Evolutionary conservation across 495 filamentous ascomycete genomes (phyloP), one percentile per base, ranked within the genome.

Genomic region (Neurospora pannonica): DNA sequence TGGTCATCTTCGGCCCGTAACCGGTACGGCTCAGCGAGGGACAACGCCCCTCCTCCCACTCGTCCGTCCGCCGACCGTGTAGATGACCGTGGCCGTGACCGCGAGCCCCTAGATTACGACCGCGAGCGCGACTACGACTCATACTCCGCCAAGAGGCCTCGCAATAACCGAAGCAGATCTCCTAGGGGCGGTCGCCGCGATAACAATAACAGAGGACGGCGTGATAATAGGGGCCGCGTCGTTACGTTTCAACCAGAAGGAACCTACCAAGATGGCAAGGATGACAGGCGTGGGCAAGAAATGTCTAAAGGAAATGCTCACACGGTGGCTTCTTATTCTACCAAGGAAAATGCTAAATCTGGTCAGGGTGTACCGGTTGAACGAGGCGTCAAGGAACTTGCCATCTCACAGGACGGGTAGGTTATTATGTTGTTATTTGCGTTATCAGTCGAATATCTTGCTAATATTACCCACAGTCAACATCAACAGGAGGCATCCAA

Each of bases 151-250:
- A 93, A 93, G 79, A 89, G 90, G 21, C 84, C 86, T 67, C 88
- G 90, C 60, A 90, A 90, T 46, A 90, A 90, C 69, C 88, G 89
- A 67, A 94, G 91, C 80, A 90, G 90, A 34, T 92, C 91, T 40
- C 91, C 91, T 34, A 60, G 21, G 24, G 80, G 83, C 13, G 79
- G 81, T 38, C 82, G 85, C 24, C 79, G 77, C 24, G 86, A 86
- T 28, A 60, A 60, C 48, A 60, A 60, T 60, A 60, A 67, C 73
- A 82, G 83, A 62, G 80, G 82, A 39, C 79, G 83, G 69, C 83
- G 81, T n/a, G 82, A 84, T 62, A 77, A 82, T 19, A 78, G 75
- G 60, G 79, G 77, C 38, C 74, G 73, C 4, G 73, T 74, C 17
- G 54, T 42, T 40, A 73, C 75, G 38, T 37, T 71, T 69, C 71